A percentile compares a stretch with the other conserved stretches of the same genome.
These are phyloP conservation scores for Circinella minor DNA, from an alignment of 371 early-diverging fungal genomes.

Conservation along the genomic window DNA sequence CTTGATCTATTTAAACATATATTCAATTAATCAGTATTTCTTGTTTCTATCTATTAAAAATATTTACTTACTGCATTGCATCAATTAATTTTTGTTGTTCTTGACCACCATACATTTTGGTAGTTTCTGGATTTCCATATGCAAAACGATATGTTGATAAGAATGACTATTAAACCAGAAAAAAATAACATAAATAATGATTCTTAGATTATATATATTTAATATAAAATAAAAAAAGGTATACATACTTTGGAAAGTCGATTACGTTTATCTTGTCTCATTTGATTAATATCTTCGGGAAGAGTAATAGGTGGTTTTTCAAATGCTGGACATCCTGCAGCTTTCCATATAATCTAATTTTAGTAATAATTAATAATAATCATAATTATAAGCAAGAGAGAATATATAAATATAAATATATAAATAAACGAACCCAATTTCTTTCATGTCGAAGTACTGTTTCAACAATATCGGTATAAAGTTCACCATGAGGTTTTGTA, in stretches of 20 bases:
- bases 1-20: conserved; percentile 21
- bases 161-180: conserved; percentile 18
- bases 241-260: not conserved
- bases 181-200: not conserved
- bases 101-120: conserved; percentile 33
- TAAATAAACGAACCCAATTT: conserved; percentile 41
- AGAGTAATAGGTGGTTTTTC: conserved; percentile 39
- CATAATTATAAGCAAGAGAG: too few relatives aligned
- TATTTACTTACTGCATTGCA: conserved; percentile 36
- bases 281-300: conserved; percentile 23
- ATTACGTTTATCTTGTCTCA: not conserved
- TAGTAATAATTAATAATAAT: too few relatives aligned
- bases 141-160: conserved; percentile 32
- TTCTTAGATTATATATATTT: not conserved
- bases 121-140: conserved; percentile 43
- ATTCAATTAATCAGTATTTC: not conserved
- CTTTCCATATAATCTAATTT: conserved; percentile 52
- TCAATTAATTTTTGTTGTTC: conserved; percentile 21
- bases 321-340: conserved; percentile 52
- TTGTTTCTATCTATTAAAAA: too few relatives aligned
- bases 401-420: not conserved
- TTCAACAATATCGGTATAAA: conserved; percentile 48
- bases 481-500: conserved; percentile 51
- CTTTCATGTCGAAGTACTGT: conserved; percentile 43
- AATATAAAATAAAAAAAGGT: not conserved